phyloP scores from a whole-genome alignment of 2,329 filamentous ascomycete genomes.

The Sclerotinia subarctica region DNA sequence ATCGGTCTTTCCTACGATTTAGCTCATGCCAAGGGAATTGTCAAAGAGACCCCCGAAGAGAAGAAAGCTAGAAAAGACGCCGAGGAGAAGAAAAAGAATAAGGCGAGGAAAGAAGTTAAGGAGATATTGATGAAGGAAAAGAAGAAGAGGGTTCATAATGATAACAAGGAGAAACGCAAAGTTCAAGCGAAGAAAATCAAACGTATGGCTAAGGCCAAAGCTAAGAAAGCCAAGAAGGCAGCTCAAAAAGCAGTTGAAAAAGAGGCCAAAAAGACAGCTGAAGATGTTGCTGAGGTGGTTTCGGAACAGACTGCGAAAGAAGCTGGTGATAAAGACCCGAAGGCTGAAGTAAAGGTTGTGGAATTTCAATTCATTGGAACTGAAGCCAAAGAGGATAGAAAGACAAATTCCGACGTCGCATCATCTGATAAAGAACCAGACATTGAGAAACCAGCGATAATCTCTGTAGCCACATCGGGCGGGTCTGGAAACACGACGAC shows the following conservation, averaged over 20 bases:
- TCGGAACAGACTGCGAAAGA: slow-evolving; percentile 8
- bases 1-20: slow-evolving; percentile 60
- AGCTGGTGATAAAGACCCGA: background rate
- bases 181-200: slow-evolving; percentile 18
- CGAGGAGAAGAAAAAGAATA: slow-evolving; percentile 43
- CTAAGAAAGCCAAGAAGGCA: slow-evolving; percentile 23
- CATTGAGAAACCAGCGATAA: background rate
- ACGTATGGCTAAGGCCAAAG: slow-evolving; percentile 24
- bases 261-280: slow-evolving; percentile 13
- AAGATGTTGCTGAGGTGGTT: background rate
- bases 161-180: slow-evolving; percentile 24
- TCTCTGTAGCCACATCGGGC: background rate
- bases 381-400: slow-evolving; percentile 16
- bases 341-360: slow-evolving; percentile 14
- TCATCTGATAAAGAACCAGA: background rate
- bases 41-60: slow-evolving; percentile 44
- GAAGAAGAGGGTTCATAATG: slow-evolving; percentile 30
- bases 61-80: slow-evolving; percentile 47
- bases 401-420: background rate
- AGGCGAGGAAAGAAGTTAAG: slow-evolving; percentile 42
- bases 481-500: background rate
- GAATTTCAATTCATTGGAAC: background rate
- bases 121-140: slow-evolving; percentile 37
- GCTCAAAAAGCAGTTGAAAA: slow-evolving; percentile 23
- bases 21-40: slow-evolving; percentile 56